Conservation (phyloP, 768 basidiomycete species). For the Lepiota brunneoincarnata region DNA sequence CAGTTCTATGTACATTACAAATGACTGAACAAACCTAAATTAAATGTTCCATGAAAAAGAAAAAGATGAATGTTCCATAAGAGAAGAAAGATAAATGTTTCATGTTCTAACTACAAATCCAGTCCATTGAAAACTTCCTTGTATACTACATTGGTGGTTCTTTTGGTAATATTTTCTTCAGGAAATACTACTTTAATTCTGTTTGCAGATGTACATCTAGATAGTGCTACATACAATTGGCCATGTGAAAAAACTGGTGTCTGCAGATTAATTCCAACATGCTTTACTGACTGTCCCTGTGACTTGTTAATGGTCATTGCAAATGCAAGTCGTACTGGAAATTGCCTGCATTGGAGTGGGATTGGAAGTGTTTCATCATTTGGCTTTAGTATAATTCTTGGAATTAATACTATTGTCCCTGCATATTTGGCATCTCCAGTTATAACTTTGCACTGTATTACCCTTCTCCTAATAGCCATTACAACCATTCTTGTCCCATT, state of each 20-base stretch:
- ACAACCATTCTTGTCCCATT: conserved; percentile 27
- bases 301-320: conserved; percentile 39
- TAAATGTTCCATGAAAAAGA: too few species aligned
- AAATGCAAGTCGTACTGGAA: conserved; percentile 36
- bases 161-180: background rate
- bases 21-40: too few species aligned
- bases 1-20: too few species aligned
- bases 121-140: too few species aligned
- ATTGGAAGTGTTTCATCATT: conserved; percentile 20
- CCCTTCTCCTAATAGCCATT: conserved; percentile 11
- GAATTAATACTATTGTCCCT: conserved; percentile 29
- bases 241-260: conserved; percentile 35
- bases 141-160: too few species aligned
- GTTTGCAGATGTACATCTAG: too few species aligned
- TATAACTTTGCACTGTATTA: conserved; percentile 30
- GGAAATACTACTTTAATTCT: conserved; percentile 25
- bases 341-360: conserved; percentile 30
- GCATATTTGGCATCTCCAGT: conserved; percentile 31
- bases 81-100: too few species aligned
- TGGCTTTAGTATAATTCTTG: too few species aligned
- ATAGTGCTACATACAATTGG: conserved; percentile 38
- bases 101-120: too few species aligned
- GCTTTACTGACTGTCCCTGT: too few species aligned
- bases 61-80: too few species aligned
- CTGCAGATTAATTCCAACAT: conserved; percentile 31